These are phyloP conservation scores for Apophysomyces ossiformis DNA, from an alignment of 371 early-diverging fungal species.

Conservation along the genomic window DNA sequence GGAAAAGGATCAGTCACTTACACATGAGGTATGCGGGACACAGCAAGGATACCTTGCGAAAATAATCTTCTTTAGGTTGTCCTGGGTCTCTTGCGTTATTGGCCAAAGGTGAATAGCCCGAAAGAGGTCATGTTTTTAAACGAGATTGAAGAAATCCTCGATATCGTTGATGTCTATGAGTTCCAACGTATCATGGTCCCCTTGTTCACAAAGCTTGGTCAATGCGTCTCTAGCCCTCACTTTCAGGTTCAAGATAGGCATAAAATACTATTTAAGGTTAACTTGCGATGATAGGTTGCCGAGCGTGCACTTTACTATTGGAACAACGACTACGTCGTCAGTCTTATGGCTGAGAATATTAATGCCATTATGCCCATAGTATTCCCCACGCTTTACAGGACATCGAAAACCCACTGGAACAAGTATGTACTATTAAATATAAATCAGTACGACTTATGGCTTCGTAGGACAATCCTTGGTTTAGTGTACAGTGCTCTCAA, in stretches of 20 bases:
- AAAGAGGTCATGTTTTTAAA: conserved; percentile 98
- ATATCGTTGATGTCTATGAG: conserved; percentile 88
- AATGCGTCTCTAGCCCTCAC: conserved; percentile 94
- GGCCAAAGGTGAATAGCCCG: conserved; percentile 98
- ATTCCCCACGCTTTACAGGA: conserved; percentile 88
- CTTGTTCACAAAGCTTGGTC: conserved; percentile 90
- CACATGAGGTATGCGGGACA: conserved; percentile 69
- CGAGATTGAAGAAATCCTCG: conserved; percentile 95
- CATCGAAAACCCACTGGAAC: conserved; percentile 97
- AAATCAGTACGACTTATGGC: not conserved
- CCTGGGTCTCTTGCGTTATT: conserved; percentile 85
- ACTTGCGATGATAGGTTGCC: conserved; percentile 70
- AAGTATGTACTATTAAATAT: conserved; percentile 55
- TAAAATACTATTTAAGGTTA: not conserved
- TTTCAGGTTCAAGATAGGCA: conserved; percentile 74
- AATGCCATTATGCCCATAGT: conserved; percentile 89
- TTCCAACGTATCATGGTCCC: conserved; percentile 90
- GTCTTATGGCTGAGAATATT: conserved; percentile 90
- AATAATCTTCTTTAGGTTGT: conserved; percentile 63
- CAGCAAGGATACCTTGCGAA: not conserved
- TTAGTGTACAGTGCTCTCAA: conserved; percentile 94
- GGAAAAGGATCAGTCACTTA: conserved; percentile 92
- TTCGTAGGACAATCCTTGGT: conserved; percentile 84
- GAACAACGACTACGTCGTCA: conserved; percentile 97
- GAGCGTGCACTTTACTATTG: conserved; percentile 96